Conservation (phyloP, 2,329 filamentous ascomycete species). For the Aspergillus novoparasiticus region DNA sequence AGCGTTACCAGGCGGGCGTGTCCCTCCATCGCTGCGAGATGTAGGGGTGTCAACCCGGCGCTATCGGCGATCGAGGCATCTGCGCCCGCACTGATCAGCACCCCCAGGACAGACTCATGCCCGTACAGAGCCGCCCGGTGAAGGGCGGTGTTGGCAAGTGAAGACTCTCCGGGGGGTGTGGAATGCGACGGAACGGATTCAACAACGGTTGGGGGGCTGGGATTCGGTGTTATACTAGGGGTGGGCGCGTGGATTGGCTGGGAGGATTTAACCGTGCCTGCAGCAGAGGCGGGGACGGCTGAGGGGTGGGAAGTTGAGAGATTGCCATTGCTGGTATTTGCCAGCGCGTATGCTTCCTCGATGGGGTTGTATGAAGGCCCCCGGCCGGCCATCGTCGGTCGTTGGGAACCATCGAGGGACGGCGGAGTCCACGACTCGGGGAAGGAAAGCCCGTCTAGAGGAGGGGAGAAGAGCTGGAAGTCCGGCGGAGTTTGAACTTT, state of each 20-base stretch:
- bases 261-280: neutral
- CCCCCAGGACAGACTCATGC: slow-evolving; percentile 4
- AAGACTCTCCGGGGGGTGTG: neutral
- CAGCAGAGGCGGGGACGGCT: neutral
- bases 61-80: slow-evolving; percentile 13
- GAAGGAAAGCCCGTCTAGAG: neutral
- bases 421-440: neutral
- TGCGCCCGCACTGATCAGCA: slow-evolving; percentile 11
- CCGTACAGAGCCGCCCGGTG: neutral
- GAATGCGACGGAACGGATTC: neutral
- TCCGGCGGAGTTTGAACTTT: neutral
- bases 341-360: neutral
- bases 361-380: neutral
- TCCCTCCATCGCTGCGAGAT: slow-evolving; percentile 11
- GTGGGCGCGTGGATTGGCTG: neutral
- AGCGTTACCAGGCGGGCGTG: slow-evolving; percentile 6
- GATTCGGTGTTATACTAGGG: neutral
- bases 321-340: neutral
- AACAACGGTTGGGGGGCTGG: neutral
- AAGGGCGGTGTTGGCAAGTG: neutral
- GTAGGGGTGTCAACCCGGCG: slow-evolving; percentile 11
- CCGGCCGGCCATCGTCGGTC: neutral
- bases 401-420: neutral
- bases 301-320: neutral
- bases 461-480: neutral